phyloP scores from a whole-genome alignment of 208 protist genomes.

The Plasmodiophora brassicae region DNA sequence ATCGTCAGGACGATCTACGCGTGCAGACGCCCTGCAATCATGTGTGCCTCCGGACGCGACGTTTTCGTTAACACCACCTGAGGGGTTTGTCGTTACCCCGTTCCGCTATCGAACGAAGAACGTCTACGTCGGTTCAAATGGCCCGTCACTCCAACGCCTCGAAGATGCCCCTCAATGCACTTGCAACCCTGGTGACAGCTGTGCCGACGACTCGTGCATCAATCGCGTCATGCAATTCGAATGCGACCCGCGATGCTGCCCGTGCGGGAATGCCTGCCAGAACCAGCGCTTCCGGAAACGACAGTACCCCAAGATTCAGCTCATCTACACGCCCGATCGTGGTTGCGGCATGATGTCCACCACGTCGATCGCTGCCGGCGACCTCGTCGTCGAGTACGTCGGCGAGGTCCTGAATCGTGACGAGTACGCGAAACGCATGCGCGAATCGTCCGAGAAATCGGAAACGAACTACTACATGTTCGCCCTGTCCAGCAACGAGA shows the following conservation, averaged over 20 bases:
- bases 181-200: neutral
- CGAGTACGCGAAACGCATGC: slow-evolving; percentile 13
- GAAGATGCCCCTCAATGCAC: neutral
- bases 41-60: too few species aligned
- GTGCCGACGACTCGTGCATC: slow-evolving; percentile 26
- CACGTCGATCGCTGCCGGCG: neutral
- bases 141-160: neutral
- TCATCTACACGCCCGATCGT: slow-evolving; percentile 24
- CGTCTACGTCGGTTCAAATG: neutral
- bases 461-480: slow-evolving; percentile 41
- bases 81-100: neutral
- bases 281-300: slow-evolving; percentile 23
- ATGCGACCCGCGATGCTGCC: slow-evolving; percentile 32
- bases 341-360: slow-evolving; percentile 13
- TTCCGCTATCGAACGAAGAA: neutral
- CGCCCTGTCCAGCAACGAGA: neutral
- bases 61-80: neutral
- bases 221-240: neutral
- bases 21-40: too few species aligned
- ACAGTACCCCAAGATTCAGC: neutral
- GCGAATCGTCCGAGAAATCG: neutral
- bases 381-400: slow-evolving; percentile 48
- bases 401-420: slow-evolving; percentile 39
- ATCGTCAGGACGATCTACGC: too few species aligned
- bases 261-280: neutral